Base-by-base conservation (phyloP, 1,284 basidiomycete genomes). In the Trichosporon sp. region DNA sequence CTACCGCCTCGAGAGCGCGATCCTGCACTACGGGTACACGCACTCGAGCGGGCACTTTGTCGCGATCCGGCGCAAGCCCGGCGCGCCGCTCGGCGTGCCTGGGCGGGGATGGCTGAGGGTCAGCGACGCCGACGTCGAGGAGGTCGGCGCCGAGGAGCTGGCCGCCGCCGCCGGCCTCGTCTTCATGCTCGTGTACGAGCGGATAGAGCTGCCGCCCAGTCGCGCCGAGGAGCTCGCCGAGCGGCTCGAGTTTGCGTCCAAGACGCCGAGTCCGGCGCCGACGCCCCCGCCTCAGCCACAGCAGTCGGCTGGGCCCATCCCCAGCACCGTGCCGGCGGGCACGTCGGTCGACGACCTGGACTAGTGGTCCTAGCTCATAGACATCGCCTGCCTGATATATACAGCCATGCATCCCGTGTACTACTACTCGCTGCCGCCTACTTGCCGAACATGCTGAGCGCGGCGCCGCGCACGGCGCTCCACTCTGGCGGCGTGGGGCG, bases 181-280 rank as follows among this genome's bases (percentile, higher is more conserved):
- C 64, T 94, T 95, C 79, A 91, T 97, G 90, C 86, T 96, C 51
- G 96, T 93, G 77, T 97, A 97, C 77, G 93, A 97, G 84, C 87
- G 89, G 58, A 88, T 90, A 51, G 83, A 74, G 53, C 62, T 70
- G 47, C 70, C 69, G 25, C 32, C 21, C 29, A 18, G 62, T 8
- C 27, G 27, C 21, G 18, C 9, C 38, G 56, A 21, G 35, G 35
- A 44, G 5, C 15, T 38, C 27, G 13, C 18, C 66, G 47, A 51
- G 31, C 65, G 4, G 47, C 60, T 38, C 64, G 51, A 58, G 31
- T n/a, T 67, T 29, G n/a, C 44, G 9, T 31, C 47, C 8, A 6
- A 3, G 9, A 31, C 44, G 38, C 13, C 21, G 64, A 63, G 47
- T 18, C 23, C 25, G 23, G 32, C 29, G 25, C 35, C 65, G 29